A percentile compares a stretch with the other conserved stretches of the same genome.
phyloP scores from a whole-genome alignment of 106 monocot species.

The Dioscorea alata region DNA sequence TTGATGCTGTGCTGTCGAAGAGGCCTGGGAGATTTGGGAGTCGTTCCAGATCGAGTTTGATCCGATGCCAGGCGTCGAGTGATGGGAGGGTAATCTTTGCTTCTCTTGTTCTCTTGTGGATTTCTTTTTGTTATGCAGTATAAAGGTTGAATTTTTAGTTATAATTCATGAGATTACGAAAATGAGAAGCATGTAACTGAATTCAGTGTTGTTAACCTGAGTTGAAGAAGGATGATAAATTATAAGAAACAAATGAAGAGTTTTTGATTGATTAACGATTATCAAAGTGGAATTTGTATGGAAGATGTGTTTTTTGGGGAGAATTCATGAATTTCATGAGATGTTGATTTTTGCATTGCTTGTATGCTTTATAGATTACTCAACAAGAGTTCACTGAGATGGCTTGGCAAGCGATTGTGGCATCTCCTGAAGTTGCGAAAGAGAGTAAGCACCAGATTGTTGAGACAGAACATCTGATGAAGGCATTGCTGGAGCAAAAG shows the following conservation, averaged over 20 bases:
- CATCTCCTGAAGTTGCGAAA: constrained; percentile 92
- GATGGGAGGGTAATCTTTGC: constrained; percentile 52
- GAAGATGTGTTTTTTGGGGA: background rate
- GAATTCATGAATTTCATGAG: background rate
- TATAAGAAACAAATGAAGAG: no score
- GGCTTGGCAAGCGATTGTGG: constrained; percentile 98
- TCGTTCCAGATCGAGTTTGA: constrained; percentile 18
- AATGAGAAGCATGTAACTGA: background rate
- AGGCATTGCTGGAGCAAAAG: constrained; percentile 90
- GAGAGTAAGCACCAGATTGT: constrained; percentile 97
- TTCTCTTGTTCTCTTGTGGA: background rate
- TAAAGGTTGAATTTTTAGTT: background rate
- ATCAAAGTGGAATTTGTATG: background rate
- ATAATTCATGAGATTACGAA: background rate
- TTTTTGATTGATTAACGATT: background rate
- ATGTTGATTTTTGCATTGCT: constrained; percentile 1
- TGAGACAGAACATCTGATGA: constrained; percentile 98
- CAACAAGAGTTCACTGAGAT: constrained; percentile 98
- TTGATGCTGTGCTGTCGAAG: constrained; percentile 9
- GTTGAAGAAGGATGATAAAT: no score
- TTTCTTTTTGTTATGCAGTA: background rate
- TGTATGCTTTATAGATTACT: constrained; percentile 44
- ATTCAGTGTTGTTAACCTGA: background rate
- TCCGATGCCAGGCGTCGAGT: constrained; percentile 61
- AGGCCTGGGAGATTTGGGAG: constrained; percentile 7